Conservation (phyloP, 345 rosid genomes). For the Heritiera fomes region DNA sequence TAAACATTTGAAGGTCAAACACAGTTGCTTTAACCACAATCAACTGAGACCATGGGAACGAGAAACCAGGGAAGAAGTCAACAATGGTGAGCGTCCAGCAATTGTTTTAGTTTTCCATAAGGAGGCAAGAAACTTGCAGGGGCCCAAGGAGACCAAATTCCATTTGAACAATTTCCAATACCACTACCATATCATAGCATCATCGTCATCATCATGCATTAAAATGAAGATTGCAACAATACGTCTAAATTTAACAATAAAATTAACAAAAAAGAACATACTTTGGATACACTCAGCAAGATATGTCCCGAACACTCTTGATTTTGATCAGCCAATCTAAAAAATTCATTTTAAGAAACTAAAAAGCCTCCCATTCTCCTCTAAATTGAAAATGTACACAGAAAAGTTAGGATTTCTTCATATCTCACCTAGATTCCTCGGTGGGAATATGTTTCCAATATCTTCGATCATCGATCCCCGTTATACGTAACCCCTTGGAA, state of each 20-base stretch:
- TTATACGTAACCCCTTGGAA: constrained; percentile 66
- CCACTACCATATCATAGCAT: background rate
- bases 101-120: background rate
- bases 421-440: constrained; percentile 83
- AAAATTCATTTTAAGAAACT: constrained; percentile 28
- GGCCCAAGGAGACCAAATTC: constrained; percentile 1
- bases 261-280: constrained; percentile 26
- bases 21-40: background rate
- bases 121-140: constrained; percentile 2
- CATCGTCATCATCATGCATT: background rate
- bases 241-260: background rate
- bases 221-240: background rate
- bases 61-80: constrained; percentile 16
- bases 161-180: background rate
- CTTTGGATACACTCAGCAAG: constrained; percentile 29
- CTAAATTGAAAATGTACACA: background rate
- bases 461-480: constrained; percentile 92
- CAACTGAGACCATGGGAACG: background rate
- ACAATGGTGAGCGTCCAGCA: constrained; percentile 6
- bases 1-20: constrained; percentile 1
- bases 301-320: constrained; percentile 25
- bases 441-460: constrained; percentile 83
- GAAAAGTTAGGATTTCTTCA: background rate
- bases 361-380: constrained; percentile 20
- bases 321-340: constrained; percentile 32